phyloP scores from a whole-genome alignment of 2,329 filamentous ascomycete species.

The Penicillium glabrum region DNA sequence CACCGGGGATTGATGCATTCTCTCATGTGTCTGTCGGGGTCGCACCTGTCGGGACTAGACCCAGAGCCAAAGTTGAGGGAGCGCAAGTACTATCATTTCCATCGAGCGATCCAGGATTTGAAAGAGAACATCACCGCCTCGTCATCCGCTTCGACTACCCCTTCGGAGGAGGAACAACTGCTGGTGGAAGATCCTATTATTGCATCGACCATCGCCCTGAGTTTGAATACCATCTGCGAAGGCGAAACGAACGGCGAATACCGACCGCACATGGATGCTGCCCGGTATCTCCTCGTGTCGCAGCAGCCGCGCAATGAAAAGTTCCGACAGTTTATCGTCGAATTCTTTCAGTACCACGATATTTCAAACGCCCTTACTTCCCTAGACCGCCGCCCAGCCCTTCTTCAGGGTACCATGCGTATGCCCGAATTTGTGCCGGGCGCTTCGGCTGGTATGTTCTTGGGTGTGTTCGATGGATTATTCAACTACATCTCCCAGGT shows the following conservation, averaged over 20 bases:
- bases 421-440: conserved; percentile 57
- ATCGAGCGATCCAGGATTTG: conserved; percentile 41
- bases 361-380: conserved; percentile 60
- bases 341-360: conserved; percentile 83
- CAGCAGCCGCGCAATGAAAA: conserved; percentile 62
- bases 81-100: conserved; percentile 57
- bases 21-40: conserved; percentile 77
- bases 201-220: conserved; percentile 60
- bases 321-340: conserved; percentile 69
- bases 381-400: conserved; percentile 53
- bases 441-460: conserved; percentile 59
- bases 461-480: conserved; percentile 80
- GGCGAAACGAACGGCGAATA: conserved; percentile 68
- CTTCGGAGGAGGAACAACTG: conserved; percentile 30
- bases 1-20: conserved; percentile 88
- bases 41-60: conserved; percentile 61
- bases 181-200: conserved; percentile 60
- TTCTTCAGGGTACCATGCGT: conserved; percentile 54
- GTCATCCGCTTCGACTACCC: conserved; percentile 11
- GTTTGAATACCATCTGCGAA: conserved; percentile 61
- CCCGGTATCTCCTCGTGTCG: conserved; percentile 67
- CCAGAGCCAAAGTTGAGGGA: conserved; percentile 53
- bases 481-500: conserved; percentile 78
- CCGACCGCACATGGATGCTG: conserved; percentile 74
- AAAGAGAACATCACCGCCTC: conserved; percentile 40